Percentiles rank a stretch among this genome's conserved stretches.
Conservation (phyloP, 768 basidiomycete species). For the Gelatoporia subvermispora region DNA sequence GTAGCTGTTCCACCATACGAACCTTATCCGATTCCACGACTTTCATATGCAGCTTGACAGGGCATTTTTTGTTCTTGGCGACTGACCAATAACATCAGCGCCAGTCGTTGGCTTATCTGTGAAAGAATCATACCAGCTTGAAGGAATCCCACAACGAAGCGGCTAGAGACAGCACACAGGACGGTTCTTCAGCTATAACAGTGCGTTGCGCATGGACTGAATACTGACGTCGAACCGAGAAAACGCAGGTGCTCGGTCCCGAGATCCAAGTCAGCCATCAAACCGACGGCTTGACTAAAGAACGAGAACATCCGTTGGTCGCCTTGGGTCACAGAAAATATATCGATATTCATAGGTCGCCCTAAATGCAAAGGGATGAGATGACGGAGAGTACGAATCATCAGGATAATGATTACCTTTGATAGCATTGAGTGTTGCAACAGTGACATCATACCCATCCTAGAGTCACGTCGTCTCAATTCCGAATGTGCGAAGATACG, state of each 20-base stretch:
- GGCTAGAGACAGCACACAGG: no score
- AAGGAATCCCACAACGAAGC: slow-evolving; percentile 71
- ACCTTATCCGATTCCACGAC: slow-evolving; percentile 65
- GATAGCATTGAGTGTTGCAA: slow-evolving; percentile 71
- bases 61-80: slow-evolving; percentile 55
- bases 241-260: slow-evolving; percentile 82
- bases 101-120: neutral
- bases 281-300: slow-evolving; percentile 77
- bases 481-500: neutral
- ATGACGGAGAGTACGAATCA: neutral
- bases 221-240: slow-evolving; percentile 58
- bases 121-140: slow-evolving; percentile 48
- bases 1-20: slow-evolving; percentile 56
- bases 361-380: slow-evolving; percentile 37
- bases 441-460: slow-evolving; percentile 67
- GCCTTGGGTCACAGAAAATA: slow-evolving; percentile 72
- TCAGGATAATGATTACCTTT: slow-evolving; percentile 53
- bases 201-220: no score
- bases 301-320: slow-evolving; percentile 65
- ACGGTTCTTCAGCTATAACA: no score
- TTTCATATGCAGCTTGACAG: slow-evolving; percentile 66
- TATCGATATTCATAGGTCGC: slow-evolving; percentile 65
- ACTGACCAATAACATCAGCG: slow-evolving; percentile 33
- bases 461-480: slow-evolving; percentile 20
- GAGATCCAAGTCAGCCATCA: slow-evolving; percentile 83